These are phyloP conservation scores for Silene noctiflora DNA, from an alignment of 179 eudicot species.

Conservation along the genomic window DNA sequence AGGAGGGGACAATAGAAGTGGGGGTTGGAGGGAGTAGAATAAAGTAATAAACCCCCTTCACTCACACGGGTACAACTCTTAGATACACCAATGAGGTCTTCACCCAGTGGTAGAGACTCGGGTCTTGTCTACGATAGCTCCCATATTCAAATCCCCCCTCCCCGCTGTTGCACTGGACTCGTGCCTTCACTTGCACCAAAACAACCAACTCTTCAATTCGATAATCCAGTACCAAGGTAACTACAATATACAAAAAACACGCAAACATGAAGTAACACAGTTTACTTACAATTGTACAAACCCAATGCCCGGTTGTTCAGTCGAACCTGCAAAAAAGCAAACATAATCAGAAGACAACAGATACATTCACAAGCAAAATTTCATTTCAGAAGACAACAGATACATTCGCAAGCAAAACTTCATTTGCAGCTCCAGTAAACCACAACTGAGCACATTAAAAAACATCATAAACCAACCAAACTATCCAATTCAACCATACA, in stretches of 20 bases:
- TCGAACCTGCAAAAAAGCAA: conserved; percentile 52
- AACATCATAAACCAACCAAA: background rate
- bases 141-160: background rate
- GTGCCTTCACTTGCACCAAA: background rate
- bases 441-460: background rate
- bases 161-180: background rate
- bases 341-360: background rate
- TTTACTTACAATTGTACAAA: conserved; percentile 84
- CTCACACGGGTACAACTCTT: background rate
- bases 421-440: background rate
- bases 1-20: too few relatives aligned
- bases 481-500: background rate
- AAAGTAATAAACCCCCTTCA: background rate
- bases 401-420: conserved; percentile 9
- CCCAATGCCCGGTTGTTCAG: conserved; percentile 78
- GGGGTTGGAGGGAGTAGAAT: too few relatives aligned
- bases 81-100: background rate
- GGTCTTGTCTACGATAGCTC: background rate
- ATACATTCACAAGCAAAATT: conserved; percentile 13
- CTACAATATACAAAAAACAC: background rate
- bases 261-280: background rate
- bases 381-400: background rate
- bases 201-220: background rate
- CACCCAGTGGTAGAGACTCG: background rate
- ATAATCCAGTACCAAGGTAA: conserved; percentile 4